These are phyloP conservation scores for Apiotrichum gracile DNA, from an alignment of 1,284 basidiomycete genomes.

Conservation along the genomic window DNA sequence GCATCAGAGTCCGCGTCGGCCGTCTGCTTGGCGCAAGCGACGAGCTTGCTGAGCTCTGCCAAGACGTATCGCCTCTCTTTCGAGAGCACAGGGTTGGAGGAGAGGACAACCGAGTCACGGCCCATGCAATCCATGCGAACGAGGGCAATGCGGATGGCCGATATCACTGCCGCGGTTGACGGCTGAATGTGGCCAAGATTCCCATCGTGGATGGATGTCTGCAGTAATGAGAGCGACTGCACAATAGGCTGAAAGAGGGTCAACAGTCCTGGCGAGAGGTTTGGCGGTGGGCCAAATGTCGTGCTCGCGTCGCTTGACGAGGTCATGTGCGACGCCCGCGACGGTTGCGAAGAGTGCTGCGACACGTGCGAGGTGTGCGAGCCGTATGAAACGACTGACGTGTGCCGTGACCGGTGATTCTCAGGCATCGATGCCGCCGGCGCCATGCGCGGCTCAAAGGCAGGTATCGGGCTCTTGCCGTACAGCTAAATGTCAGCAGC, in stretches of 20 bases:
- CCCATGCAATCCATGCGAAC: constrained; percentile 77
- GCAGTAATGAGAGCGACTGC: constrained; percentile 77
- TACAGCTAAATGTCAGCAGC: neutral
- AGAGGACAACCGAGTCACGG: constrained; percentile 70
- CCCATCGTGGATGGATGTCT: constrained; percentile 60
- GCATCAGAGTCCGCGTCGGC: constrained; percentile 27
- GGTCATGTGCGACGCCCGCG: constrained; percentile 2
- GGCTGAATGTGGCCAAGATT: constrained; percentile 48
- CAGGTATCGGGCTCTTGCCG: neutral
- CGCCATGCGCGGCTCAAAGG: too few relatives aligned
- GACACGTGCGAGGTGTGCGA: constrained; percentile 9
- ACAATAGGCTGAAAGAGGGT: constrained; percentile 55
- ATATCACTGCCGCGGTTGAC: constrained; percentile 71
- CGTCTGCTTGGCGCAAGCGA: constrained; percentile 73
- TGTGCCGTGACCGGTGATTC: constrained; percentile 9
- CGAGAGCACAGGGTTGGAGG: constrained; percentile 61
- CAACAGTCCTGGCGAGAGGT: constrained; percentile 22
- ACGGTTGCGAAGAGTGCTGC: constrained; percentile 3
- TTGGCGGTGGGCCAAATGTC: neutral
- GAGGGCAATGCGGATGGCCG: constrained; percentile 84
- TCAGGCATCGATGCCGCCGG: too few relatives aligned
- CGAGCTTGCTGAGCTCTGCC: constrained; percentile 73
- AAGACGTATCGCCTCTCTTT: constrained; percentile 77
- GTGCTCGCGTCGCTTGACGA: neutral
- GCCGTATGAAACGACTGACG: constrained; percentile 7